phyloP scores from a whole-genome alignment of 1,284 basidiomycete species.

The Ceratobasidium theobromae region DNA sequence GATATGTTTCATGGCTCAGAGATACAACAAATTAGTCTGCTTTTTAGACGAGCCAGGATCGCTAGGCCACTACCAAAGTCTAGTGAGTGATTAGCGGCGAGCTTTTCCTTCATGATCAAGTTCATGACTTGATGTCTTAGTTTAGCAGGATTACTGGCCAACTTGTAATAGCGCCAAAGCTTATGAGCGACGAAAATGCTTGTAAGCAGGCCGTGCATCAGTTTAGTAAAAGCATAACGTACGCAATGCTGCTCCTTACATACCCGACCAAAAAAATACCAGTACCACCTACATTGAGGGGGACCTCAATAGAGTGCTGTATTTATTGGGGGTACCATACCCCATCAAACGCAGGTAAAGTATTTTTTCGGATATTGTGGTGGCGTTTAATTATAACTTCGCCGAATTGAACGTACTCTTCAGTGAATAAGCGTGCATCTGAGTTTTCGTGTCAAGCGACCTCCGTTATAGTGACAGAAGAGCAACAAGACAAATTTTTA shows the following conservation, averaged over 20 bases:
- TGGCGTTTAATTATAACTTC: background rate
- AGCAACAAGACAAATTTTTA: background rate
- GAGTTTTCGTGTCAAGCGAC: background rate
- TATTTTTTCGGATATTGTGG: background rate
- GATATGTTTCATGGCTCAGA: background rate
- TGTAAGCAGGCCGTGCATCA: background rate
- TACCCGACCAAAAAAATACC: background rate
- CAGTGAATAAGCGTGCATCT: background rate
- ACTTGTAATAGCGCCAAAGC: background rate
- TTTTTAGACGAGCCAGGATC: background rate
- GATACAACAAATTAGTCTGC: constrained; percentile 2
- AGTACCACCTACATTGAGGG: background rate
- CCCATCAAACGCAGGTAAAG: background rate
- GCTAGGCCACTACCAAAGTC: background rate
- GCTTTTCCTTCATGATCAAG: background rate
- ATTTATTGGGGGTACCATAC: background rate
- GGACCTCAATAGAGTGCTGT: background rate
- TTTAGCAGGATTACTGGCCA: background rate
- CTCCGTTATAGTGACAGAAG: background rate
- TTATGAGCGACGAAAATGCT: background rate
- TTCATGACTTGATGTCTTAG: background rate
- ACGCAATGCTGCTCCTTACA: background rate
- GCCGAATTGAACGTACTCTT: background rate
- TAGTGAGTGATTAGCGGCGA: background rate
- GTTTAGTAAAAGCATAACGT: background rate